These are phyloP conservation scores for Penicillium egyptiacum DNA, from an alignment of 495 filamentous ascomycete genomes.

Conservation along the genomic window DNA sequence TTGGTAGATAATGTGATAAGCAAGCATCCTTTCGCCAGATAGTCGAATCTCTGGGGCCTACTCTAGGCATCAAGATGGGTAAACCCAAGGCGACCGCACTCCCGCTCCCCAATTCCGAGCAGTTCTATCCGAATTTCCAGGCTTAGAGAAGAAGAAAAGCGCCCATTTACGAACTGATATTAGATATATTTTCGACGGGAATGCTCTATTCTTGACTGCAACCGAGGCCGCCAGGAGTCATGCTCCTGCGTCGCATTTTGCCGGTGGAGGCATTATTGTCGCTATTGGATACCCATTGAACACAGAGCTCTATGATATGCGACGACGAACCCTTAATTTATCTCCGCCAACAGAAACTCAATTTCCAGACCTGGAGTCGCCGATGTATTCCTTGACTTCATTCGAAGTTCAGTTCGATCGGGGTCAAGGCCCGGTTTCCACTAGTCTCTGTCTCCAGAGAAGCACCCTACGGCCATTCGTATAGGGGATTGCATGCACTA, in stretches of 20 bases:
- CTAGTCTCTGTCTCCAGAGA: conserved; percentile 13
- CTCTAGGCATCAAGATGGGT: conserved; percentile 4
- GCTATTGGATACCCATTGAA: conserved; percentile 30
- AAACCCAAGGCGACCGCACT: conserved; percentile 12
- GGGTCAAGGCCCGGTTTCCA: conserved; percentile 21
- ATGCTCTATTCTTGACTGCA: conserved; percentile 31
- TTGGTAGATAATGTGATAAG: not conserved
- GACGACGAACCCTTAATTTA: conserved; percentile 24
- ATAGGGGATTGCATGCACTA: conserved; percentile 27
- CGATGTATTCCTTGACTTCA: conserved; percentile 29
- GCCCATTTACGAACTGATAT: not conserved
- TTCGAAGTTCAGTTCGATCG: conserved; percentile 19
- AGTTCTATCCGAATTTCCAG: conserved; percentile 22
- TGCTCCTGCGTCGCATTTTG: conserved; percentile 18
- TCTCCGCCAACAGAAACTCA: conserved; percentile 19
- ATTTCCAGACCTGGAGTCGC: conserved; percentile 22
- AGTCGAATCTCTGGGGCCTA: not conserved
- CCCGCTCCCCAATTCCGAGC: conserved; percentile 28
- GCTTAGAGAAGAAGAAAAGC: not conserved
- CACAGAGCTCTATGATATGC: conserved; percentile 20
- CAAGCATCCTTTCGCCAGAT: not conserved
- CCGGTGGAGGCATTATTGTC: conserved; percentile 26
- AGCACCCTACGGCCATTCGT: conserved; percentile 30
- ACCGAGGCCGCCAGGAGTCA: conserved; percentile 29
- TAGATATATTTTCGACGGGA: conserved; percentile 34